Evolutionary conservation across 352 stramenopile species (phyloP), one percentile per base, ranked within the genome.

Genomic region (Phytopythium cucurbitacearum): DNA sequence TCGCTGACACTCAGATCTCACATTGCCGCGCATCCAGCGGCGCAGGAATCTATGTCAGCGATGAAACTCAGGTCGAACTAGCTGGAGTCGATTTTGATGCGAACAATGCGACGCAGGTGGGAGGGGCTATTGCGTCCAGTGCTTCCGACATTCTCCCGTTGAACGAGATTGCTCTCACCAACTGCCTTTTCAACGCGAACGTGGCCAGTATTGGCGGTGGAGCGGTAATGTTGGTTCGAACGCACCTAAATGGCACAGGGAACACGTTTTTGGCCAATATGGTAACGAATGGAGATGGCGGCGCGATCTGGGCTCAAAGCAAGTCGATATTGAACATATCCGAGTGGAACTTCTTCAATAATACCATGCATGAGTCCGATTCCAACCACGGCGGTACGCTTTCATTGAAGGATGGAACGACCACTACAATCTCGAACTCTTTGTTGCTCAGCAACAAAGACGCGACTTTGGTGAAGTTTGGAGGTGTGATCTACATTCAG

Each of bases 401-500:
- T 1, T 73, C 61, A 3, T 50, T 78, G 4, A 50, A 48, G 1
- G 55, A 56, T 16, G 67, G 65, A 21, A 48, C 33, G n/a, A 43
- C 48, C 2, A 53, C 59, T 7, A 47, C 57, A 9, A 73, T 78
- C 35, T 21, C 51, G 3, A 53, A 80, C 21, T 73, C 65, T 0
- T 39, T 38, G 1, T 33, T 80, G 9, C 35, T 71, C 8, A 78
- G 71, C 34, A 76, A 69, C 21, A 34, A 62, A 8, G 33, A 62
- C 11, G 68, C 71, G 1, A 56, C 39, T 0, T n/a, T 71, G 8
- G 69, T 66, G 0, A 43, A 59, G 1, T 60, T 49, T 45, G 77
- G 77, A 0, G 77, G 77, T 0, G 41, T 79, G 1, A 73, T 86
- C 11, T 86, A 80, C 41, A 49, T 71, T 2, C 63, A 74, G 40